Evolutionary conservation across 2,329 filamentous ascomycete genomes (phyloP), one percentile per base, ranked within the genome.

Genomic region (Scortechinia acanthostroma): DNA sequence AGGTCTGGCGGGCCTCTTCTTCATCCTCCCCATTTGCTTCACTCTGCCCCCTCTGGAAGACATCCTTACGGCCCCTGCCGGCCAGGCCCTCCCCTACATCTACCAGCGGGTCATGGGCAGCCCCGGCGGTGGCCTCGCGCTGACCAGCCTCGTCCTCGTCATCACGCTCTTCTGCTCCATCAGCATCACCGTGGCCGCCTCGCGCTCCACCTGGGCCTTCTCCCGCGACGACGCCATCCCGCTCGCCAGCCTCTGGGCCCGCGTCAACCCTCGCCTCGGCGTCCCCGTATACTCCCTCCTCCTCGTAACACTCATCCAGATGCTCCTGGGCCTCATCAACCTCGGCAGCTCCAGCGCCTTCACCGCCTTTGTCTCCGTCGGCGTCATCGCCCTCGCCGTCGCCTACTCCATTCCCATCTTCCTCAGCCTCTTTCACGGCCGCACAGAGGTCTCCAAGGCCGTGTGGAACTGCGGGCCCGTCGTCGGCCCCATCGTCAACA

Each of bases 211-310:
- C 43, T 87, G 81, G 75, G 82, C 81, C 1, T 87, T 87, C 56
- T 74, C 83, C 40, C 79, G 83, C 54, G 83, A 87, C 53, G 80
- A 81, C 43, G 83, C 81, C 48, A 79, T 87, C 37, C 83, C 83
- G 79, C 15, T 76, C 77, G 46, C 63, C 66, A 46, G 66, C 59
- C 64, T 86, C 81, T 79, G 76, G 74, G 56, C 58, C n/a, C n/a
- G 71, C 49, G 74, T 87, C 52, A 76, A 86, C 66, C 62, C 62
- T 42, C 76, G 68, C 47, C 68, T 85, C 1, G 80, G 84, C 49
- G 72, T 86, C 3, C 83, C 83, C 0, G 53, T 86, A 46, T 86
- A 86, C 58, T 80, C 80, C 50, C 86, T 86, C 81, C 80, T 86
- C 76, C 73, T 86, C 46, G 78, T 74, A 55, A 84, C 83, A 76